Evolutionary conservation across 2,329 filamentous ascomycete genomes (phyloP), one percentile per base, ranked within the genome.

Genomic region (Fusarium poae): DNA sequence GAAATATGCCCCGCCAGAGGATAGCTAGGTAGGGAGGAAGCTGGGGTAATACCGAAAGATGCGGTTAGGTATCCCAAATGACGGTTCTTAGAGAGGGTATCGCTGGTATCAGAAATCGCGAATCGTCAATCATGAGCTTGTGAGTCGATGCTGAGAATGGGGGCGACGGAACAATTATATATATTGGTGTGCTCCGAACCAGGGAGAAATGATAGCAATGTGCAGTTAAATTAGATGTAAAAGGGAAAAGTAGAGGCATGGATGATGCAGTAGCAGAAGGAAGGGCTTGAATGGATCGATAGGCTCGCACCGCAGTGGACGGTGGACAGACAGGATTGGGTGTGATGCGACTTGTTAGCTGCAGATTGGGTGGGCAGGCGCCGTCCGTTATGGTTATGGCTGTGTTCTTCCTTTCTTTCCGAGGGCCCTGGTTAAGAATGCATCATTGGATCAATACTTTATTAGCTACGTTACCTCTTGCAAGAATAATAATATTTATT

Each of bases 301-400:
- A 63, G 58, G 60, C 45, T 59, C 51, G 43, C 13, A 43, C 35
- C 56, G 20, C 20, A 21, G 12, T 39, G 37, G 37, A 39, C 10
- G 35, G 12, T 39, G 37, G 37, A 39, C 5, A n/a, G 35, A 37
- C 3, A 37, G 25, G 40, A 64, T 64, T 57, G 61, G 59, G 40
- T 34, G 44, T 57, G 53, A 54, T 65, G 61, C 35, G 46, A 65
- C 62, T 65, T 65, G 60, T 60, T 65, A 34, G 40, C 57, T 64
- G 62, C 57, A 67, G 59, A 68, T 42, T 61, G 67, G 55, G 58
- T 53, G 52, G 42, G 48, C 51, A 68, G 66, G 58, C 62, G 62
- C 58, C 49, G 27, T 27, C 27, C 27, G n/a, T 27, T 8, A 9
- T 27, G 27, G 7, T 25, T 27, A 27, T 68, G 68, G 71, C 70